Base-by-base conservation (phyloP, 768 basidiomycete species). In the Chalciporus pseudorubinellus region DNA sequence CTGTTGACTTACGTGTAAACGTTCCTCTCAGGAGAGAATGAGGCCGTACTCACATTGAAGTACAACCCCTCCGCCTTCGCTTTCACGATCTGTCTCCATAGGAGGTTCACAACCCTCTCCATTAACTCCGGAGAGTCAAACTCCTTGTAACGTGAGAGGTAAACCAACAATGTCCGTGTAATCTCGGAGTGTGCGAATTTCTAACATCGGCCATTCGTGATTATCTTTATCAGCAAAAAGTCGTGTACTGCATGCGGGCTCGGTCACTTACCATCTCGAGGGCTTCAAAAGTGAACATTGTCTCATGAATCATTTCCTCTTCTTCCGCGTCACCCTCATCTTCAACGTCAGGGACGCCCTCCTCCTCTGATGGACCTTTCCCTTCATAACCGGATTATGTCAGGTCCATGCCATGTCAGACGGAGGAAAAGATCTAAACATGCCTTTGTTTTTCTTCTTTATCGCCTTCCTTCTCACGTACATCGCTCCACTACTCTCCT, bases 1-100 rank as follows among this genome's bases (percentile, higher is more conserved):
- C 95, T 98, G 69, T 51, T 53, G 52, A 69, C 51, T 54, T 67
- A 56, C 57, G 36, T 44, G 46, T 53, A 31, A 56, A 55, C 45
- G 44, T 28, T n/a, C 34, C 29, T 3, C 43, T 31, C 22, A 54
- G 34, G 45, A 14, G 20, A n/a, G n/a, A n/a, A n/a, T 38, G 44
- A 44, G 38, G 24, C 18, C 9, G 28, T 43, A 68, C 80, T 48
- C 53, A 93, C 95, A 72, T 95, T 92, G 81, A 95, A 99, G 70
- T 92, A 98, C 9, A 99, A 71, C 0, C 88, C 95, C 66, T 98
- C 97, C 1, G 93, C 92, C 67, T 97, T 94, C 14, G 87, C 86
- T 60, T 81, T 85, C 54, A 99, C 83, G 40, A 87, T 94, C 57
- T 95, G 92, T 13, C 97, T 82, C 66, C 98, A 92, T 59, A 99